Evolutionary conservation across 129 eudicot genomes (phyloP).

Genomic region (Pseudognaphalium luteoalbum): DNA sequence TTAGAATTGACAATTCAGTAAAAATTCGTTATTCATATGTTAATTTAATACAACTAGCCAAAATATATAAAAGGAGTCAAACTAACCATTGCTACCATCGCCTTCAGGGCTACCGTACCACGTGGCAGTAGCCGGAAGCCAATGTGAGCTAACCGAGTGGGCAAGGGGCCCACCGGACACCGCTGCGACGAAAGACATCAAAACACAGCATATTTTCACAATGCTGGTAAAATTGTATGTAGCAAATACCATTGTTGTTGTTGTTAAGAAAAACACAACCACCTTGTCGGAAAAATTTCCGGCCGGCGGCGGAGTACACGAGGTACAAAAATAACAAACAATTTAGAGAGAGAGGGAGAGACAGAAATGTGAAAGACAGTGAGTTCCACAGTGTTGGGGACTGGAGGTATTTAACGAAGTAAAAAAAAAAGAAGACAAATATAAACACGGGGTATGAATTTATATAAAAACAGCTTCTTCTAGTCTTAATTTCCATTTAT

Average conservation of each 20-base stretch:
- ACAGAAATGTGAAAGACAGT: conserved; percentile 24
- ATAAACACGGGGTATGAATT: conserved; percentile 18
- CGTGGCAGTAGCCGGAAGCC: conserved; percentile 94
- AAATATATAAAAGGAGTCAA: not conserved
- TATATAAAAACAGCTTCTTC: not conserved
- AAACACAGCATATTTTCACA: not conserved
- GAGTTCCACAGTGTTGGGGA: conserved; percentile 32
- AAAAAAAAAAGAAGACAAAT: not conserved
- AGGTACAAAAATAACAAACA: conserved; percentile 21
- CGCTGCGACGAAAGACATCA: conserved; percentile 21
- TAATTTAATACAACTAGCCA: not conserved
- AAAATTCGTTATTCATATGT: too few relatives aligned
- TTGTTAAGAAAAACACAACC: conserved; percentile 13
- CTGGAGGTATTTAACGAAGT: conserved; percentile 25
- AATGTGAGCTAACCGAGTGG: conserved; percentile 43
- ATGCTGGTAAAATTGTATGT: conserved; percentile 25
- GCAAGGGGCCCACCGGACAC: conserved; percentile 34
- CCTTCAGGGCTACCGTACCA: conserved; percentile 98
- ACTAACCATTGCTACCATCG: conserved; percentile 84
- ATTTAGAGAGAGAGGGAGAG: not conserved
- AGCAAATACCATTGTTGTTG: conserved; percentile 9
- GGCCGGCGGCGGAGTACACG: conserved; percentile 48
- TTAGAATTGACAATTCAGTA: too few relatives aligned
- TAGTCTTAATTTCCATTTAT: conserved; percentile 5
- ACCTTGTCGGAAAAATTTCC: conserved; percentile 19